Base-by-base conservation (phyloP, 345 rosid genomes). In the Boechera stricta region DNA sequence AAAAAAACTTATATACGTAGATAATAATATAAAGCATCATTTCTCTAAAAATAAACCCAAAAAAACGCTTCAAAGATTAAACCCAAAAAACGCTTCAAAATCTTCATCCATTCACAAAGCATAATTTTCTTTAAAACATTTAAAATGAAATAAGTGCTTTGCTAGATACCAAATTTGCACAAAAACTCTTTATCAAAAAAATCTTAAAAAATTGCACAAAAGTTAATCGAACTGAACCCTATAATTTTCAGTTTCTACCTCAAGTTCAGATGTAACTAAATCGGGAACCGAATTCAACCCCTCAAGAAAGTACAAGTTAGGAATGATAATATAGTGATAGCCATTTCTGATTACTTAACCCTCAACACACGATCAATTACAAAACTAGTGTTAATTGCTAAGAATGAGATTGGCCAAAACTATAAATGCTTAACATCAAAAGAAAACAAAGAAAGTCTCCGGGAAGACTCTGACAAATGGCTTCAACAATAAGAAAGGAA, bases 391-490 rank as follows among this genome's bases (percentile, higher is more conserved):
- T 2, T 49, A 55, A n/a, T 7, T 10, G 66, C 64, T 53, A 24
- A 73, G 62, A 63, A 39, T 13, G 16, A 42, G 48, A 64, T 32
- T 54, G 64, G 64, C 36, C 53, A 45, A 49, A 65, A 45, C 38
- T 32, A 36, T 26, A 57, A 36, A 67, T 67, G 79, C 61, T n/a
- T 1, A 36, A 58, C 16, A 67, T 47, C 7, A 47, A 67, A 44
- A n/a, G n/a, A 66, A 56, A 8, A 48, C 59, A 49, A 48, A 75
- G 54, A 49, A 74, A 75, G 73, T 75, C 78, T 74, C 64, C 66
- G 66, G 18, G 51, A 56, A 55, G 13, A 56, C 26, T 21, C 44
- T n/a, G 64, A 58, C 64, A 57, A 57, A 57, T 57, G 64, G 28
- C 28, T 33, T 58, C 1, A 58, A 57, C 35, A 9, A 36, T 18